A percentile compares a stretch with the other conserved stretches of the same genome.
Evolutionary conservation across 208 protist genomes (phyloP).

Genomic region (Balamuthia mandrillaris): DNA sequence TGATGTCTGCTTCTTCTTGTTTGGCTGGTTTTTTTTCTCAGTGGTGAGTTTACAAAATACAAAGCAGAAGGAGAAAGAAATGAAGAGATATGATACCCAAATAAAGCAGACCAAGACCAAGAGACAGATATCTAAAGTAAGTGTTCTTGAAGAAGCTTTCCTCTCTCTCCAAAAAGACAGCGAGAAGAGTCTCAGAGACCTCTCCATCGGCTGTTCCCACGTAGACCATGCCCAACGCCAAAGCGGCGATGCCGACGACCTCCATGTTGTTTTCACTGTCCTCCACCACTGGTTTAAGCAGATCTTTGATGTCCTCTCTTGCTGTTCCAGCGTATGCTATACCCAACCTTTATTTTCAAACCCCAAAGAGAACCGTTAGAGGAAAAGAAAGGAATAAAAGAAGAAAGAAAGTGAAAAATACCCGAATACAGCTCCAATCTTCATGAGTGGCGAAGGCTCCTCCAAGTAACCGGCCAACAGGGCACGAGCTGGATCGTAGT

Average conservation of each 20-base stretch:
- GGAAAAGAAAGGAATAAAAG: not conserved
- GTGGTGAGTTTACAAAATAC: not conserved
- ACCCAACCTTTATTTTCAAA: slow-evolving; percentile 77
- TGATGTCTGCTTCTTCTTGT: slow-evolving; percentile 86
- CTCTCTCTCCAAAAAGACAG: slow-evolving; percentile 78
- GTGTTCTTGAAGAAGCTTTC: slow-evolving; percentile 66
- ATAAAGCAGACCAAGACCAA: slow-evolving; percentile 92
- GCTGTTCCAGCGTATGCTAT: slow-evolving; percentile 94
- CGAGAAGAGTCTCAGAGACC: slow-evolving; percentile 86
- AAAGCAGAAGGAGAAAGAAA: not conserved
- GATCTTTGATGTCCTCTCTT: slow-evolving; percentile 89
- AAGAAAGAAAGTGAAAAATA: not conserved
- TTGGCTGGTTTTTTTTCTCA: slow-evolving; percentile 52
- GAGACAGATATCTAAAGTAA: slow-evolving; percentile 82
- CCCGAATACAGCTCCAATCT: slow-evolving; percentile 86
- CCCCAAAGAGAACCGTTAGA: not conserved
- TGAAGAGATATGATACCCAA: slow-evolving; percentile 60
- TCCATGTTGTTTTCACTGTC: slow-evolving; percentile 87
- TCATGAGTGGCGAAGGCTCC: slow-evolving; percentile 66
- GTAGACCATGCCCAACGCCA: slow-evolving; percentile 93
- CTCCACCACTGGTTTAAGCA: slow-evolving; percentile 87
- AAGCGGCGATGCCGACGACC: slow-evolving; percentile 85
- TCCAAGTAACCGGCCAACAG: slow-evolving; percentile 73
- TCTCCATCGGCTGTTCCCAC: slow-evolving; percentile 92
- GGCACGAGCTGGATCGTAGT: slow-evolving; percentile 88